Evolutionary conservation across 176 grass and related monocot species (phyloP).

Genomic region (Alopecurus myosuroides): DNA sequence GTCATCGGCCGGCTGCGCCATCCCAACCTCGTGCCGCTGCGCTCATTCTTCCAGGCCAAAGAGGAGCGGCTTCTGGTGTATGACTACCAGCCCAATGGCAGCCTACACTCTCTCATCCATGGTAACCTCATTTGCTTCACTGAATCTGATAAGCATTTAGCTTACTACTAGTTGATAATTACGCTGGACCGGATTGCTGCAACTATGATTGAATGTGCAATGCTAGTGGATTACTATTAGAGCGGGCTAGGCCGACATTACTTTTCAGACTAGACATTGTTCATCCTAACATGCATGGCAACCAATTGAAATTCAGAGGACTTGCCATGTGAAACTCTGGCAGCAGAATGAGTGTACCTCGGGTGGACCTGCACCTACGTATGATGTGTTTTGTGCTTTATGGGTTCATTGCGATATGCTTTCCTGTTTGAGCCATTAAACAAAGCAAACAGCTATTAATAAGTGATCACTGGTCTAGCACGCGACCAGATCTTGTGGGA

Average conservation of each 20-base stretch:
- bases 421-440: slow-evolving; percentile 10
- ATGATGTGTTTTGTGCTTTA: slow-evolving; percentile 4
- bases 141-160: neutral
- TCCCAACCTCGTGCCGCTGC: slow-evolving; percentile 74
- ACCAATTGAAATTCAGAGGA: neutral
- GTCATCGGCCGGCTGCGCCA: slow-evolving; percentile 78
- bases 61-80: slow-evolving; percentile 94
- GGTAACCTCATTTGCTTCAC: slow-evolving; percentile 27
- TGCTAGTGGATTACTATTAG: neutral
- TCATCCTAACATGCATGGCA: neutral
- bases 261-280: slow-evolving; percentile 2
- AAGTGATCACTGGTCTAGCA: slow-evolving; percentile 6
- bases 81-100: slow-evolving; percentile 95
- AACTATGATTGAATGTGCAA: neutral
- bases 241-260: neutral
- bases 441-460: neutral
- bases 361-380: neutral
- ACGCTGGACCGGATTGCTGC: neutral
- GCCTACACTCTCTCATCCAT: slow-evolving; percentile 76
- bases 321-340: slow-evolving; percentile 13
- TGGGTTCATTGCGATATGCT: neutral
- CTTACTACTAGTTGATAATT: neutral
- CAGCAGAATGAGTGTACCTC: neutral
- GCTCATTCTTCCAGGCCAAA: slow-evolving; percentile 93
- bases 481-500: neutral